Conservation (phyloP, 495 filamentous ascomycete genomes). For the Podospora fimiseda region DNA sequence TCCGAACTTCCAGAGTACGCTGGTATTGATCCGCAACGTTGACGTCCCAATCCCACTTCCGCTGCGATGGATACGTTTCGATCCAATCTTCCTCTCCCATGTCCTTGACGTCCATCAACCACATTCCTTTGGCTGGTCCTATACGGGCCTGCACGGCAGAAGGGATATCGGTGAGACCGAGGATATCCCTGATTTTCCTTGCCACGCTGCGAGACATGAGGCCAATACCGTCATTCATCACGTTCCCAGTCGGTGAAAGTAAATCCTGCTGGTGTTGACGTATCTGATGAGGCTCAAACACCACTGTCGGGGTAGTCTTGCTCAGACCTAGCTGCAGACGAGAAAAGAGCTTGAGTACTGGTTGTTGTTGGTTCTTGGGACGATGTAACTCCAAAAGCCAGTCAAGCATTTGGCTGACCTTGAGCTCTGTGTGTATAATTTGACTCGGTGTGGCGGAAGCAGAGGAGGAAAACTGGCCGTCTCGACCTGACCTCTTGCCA, state of each 20-base stretch:
- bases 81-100: constrained; percentile 55
- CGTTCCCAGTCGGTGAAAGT: constrained; percentile 29
- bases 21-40: constrained; percentile 37
- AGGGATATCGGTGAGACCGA: constrained; percentile 58
- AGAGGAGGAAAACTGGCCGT: background rate
- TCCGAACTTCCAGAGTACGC: constrained; percentile 68
- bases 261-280: constrained; percentile 27
- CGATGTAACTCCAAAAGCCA: constrained; percentile 37
- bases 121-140: constrained; percentile 81
- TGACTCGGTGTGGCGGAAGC: background rate
- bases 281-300: constrained; percentile 34
- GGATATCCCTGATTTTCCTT: constrained; percentile 47
- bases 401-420: constrained; percentile 31
- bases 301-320: constrained; percentile 33
- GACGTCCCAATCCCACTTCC: constrained; percentile 65
- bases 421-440: constrained; percentile 23
- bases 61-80: constrained; percentile 69
- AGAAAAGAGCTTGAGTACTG: constrained; percentile 32
- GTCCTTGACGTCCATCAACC: constrained; percentile 62
- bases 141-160: constrained; percentile 77
- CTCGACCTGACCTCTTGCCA: background rate
- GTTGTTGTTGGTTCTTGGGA: constrained; percentile 30
- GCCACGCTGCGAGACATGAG: constrained; percentile 62
- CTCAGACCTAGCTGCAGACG: constrained; percentile 42
- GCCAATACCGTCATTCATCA: constrained; percentile 83